A percentile compares a stretch with the other conserved stretches of the same genome.
phyloP scores from a whole-genome alignment of 2,329 filamentous ascomycete species.

The Clonostachys rosea region DNA sequence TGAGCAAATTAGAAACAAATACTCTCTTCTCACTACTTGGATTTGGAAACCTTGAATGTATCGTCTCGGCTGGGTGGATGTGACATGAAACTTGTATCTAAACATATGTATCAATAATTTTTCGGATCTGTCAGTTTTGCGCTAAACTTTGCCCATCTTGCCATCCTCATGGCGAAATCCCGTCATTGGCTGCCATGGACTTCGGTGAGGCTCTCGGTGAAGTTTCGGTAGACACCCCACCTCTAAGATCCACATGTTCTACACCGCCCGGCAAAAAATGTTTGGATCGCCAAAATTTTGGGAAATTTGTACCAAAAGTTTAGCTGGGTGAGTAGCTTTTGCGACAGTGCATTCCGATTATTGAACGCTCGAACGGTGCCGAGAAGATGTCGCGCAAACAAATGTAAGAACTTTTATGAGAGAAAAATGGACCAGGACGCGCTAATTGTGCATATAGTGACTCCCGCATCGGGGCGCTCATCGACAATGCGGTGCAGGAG shows the following conservation, averaged over 20 bases:
- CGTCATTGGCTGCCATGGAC: background rate
- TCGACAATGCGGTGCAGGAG: slow-evolving; percentile 86
- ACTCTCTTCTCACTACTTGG: too few relatives aligned
- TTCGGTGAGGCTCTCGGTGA: slow-evolving; percentile 1
- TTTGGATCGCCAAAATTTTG: slow-evolving; percentile 1
- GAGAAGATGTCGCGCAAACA: slow-evolving; percentile 55
- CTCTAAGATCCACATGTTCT: background rate
- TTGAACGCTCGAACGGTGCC: background rate
- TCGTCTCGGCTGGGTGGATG: too few relatives aligned
- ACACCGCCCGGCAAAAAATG: slow-evolving; percentile 17
- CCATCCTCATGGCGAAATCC: too few relatives aligned
- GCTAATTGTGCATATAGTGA: slow-evolving; percentile 48
- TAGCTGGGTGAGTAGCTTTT: background rate
- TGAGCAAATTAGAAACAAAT: too few relatives aligned
- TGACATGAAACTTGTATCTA: too few relatives aligned
- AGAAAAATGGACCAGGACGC: background rate
- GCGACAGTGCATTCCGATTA: background rate
- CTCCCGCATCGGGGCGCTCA: slow-evolving; percentile 84
- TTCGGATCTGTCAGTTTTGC: too few relatives aligned
- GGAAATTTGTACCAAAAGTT: background rate
- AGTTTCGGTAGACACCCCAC: background rate
- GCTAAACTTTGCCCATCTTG: too few relatives aligned
- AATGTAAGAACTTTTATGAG: slow-evolving; percentile 29
- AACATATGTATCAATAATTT: too few relatives aligned
- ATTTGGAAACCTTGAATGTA: too few relatives aligned